phyloP scores from a whole-genome alignment of 192 early-diverging fungal genomes.

The Chytriomyces hyalinus region DNA sequence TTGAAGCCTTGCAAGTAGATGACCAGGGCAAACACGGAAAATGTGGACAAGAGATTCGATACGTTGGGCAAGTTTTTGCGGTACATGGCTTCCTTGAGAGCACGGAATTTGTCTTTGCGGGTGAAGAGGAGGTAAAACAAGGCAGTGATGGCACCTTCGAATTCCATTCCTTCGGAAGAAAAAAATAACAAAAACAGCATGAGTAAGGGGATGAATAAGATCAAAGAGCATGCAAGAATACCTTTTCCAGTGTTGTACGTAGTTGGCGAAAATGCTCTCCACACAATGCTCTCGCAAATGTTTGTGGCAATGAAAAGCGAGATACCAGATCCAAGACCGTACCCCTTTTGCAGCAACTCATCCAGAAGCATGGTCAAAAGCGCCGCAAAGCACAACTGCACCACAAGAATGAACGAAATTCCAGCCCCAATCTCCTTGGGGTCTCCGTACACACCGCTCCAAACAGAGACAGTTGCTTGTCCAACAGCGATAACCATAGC shows the following conservation, averaged over 20 bases:
- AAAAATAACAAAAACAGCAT: background rate
- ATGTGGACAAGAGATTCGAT: slow-evolving; percentile 88
- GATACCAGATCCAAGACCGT: slow-evolving; percentile 99
- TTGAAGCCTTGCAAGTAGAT: slow-evolving; percentile 98
- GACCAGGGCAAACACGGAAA: slow-evolving; percentile 70
- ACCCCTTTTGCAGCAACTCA: slow-evolving; percentile 99
- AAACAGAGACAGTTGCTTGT: slow-evolving; percentile 96
- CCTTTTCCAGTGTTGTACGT: slow-evolving; percentile 98
- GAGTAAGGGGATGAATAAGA: background rate
- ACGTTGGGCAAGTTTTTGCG: slow-evolving; percentile 71
- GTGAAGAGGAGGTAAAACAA: slow-evolving; percentile 95
- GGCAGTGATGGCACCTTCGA: slow-evolving; percentile 96
- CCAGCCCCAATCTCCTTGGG: slow-evolving; percentile 96
- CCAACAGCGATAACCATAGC: slow-evolving; percentile 99
- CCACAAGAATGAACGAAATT: slow-evolving; percentile 92
- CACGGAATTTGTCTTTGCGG: slow-evolving; percentile 95
- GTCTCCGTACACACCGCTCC: slow-evolving; percentile 97
- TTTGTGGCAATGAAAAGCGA: slow-evolving; percentile 99
- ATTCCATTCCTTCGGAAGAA: slow-evolving; percentile 74
- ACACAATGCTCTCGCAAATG: slow-evolving; percentile 99
- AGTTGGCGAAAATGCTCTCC: slow-evolving; percentile 97
- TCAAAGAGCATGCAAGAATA: slow-evolving; percentile 3
- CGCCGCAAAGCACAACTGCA: slow-evolving; percentile 96
- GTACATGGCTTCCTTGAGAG: slow-evolving; percentile 96
- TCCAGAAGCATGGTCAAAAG: slow-evolving; percentile 98